Base-by-base conservation (phyloP, 257 asterid genomes). In the Buddleja alternifolia region DNA sequence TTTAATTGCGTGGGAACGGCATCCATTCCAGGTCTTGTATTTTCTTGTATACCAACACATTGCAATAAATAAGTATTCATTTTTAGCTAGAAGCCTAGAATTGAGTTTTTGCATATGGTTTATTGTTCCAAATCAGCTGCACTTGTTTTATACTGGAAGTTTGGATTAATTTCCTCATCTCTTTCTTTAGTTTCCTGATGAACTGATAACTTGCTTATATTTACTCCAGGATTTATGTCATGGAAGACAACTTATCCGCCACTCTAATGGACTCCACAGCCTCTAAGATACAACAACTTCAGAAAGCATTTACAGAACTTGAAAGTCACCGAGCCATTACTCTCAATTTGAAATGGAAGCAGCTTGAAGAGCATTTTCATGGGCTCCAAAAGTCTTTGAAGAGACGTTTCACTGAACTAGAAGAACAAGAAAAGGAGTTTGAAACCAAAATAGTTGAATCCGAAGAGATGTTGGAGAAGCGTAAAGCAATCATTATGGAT, bases 381-480 rank as follows among this genome's bases (percentile, higher is more conserved):
- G 95, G 97, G 40, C 97, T 90, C 66, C 93, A 90, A 75, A 88
- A 88, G 80, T 90, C 94, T 56, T 74, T 90, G 84, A 90, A 90
- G 82, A 80, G 97, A 78, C 94, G 95, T 61, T 90, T 90, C 83
- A 86, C 84, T 55, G 94, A 88, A 44, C 69, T 90, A 69, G 97
- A 90, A 76, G 97, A 90, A 53, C 97, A 90, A 71, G 97, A 90
- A 75, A 90, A 76, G 76, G 86, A 73, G 29, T 90, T 85, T 7
- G 90, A 90, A 29, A 78, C 60, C 54, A 90, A 84, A 79, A 79
- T 88, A 62, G 80, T 75, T 12, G 79, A 86, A 70, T 78, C 94
- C 29, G 75, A 40, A 45, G 94, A 84, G 69, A 62, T 65, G 53
- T 67, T 90, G 83, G 88, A 78, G 81, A 88, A 77, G 67, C 90